phyloP scores from a whole-genome alignment of 2,329 filamentous ascomycete species.

The Epicoccum nigrum region DNA sequence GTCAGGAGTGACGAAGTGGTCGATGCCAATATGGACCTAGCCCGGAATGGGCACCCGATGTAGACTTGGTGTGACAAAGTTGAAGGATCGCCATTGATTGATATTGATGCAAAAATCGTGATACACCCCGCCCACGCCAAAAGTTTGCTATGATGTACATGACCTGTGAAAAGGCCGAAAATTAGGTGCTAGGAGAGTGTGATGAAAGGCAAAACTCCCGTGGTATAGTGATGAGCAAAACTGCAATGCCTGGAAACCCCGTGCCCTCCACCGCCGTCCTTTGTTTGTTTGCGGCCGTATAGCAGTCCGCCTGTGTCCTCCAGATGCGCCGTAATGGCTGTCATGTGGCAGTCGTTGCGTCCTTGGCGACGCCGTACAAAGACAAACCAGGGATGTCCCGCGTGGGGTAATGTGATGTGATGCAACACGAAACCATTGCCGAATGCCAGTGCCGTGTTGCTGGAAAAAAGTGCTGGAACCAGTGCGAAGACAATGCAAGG shows the following conservation, averaged over 20 bases:
- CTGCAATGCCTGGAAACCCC: slow-evolving; percentile 3
- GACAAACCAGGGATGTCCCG: slow-evolving; percentile 18
- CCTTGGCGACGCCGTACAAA: slow-evolving; percentile 8
- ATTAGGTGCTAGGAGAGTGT: slow-evolving; percentile 12
- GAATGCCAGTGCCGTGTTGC: slow-evolving; percentile 12
- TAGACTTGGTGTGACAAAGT: not conserved
- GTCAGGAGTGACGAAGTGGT: too few species aligned
- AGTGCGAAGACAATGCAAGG: not conserved
- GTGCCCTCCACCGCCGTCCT: not conserved
- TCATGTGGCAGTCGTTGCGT: not conserved
- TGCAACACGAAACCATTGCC: slow-evolving; percentile 7
- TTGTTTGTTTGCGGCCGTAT: not conserved
- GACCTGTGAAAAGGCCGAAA: slow-evolving; percentile 4
- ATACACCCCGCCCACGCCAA: slow-evolving; percentile 6
- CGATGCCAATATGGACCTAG: not conserved
- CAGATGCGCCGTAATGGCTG: not conserved
- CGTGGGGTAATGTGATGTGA: slow-evolving; percentile 8
- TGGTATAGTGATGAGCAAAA: slow-evolving; percentile 17
- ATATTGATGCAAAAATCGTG: slow-evolving; percentile 1
- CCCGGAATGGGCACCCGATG: not conserved
- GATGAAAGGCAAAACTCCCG: slow-evolving; percentile 9
- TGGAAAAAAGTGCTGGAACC: slow-evolving; percentile 12
- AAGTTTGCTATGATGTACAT: slow-evolving; percentile 18
- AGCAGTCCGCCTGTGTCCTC: not conserved
- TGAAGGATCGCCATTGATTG: slow-evolving; percentile 5